Evolutionary conservation across 306 rosid species (phyloP).

Genomic region (Medicago ruthenica): DNA sequence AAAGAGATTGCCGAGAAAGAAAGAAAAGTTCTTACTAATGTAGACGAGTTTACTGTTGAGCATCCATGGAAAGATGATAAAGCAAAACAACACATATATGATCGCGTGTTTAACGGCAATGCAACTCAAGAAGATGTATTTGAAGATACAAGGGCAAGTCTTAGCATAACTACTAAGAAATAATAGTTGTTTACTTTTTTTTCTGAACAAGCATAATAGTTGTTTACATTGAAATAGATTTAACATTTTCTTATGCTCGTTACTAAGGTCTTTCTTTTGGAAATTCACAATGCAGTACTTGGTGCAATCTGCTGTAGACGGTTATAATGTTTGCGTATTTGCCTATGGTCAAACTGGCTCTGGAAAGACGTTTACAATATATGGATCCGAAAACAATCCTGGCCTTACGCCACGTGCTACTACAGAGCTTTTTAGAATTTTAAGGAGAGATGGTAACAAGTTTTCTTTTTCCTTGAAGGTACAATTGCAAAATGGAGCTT

Average conservation of each 20-base stretch:
- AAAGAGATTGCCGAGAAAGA: conserved; percentile 73
- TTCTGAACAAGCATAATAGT: neutral
- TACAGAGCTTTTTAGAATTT: conserved; percentile 72
- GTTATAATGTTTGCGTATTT: conserved; percentile 90
- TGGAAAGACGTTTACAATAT: conserved; percentile 89
- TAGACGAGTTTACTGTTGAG: conserved; percentile 88
- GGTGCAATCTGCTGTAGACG: conserved; percentile 92
- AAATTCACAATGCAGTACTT: conserved; percentile 68
- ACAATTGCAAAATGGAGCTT: neutral
- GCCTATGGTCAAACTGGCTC: conserved; percentile 98
- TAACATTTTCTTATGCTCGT: conserved; percentile 2
- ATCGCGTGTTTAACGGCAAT: conserved; percentile 74
- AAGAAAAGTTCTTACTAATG: conserved; percentile 49
- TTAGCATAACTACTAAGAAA: conserved; percentile 28
- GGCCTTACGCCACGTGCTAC: conserved; percentile 90
- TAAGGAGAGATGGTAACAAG: conserved; percentile 72
- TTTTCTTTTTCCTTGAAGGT: conserved; percentile 88
- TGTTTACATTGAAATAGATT: neutral
- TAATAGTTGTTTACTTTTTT: too few species aligned
- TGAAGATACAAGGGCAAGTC: conserved; percentile 92
- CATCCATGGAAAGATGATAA: conserved; percentile 94
- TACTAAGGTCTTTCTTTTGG: conserved; percentile 24
- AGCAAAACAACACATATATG: conserved; percentile 80
- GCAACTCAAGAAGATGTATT: conserved; percentile 83
- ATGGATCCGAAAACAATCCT: conserved; percentile 76